Evolutionary conservation across 139 green algal genomes (phyloP).

Genomic region (Mychonastes homosphaera): DNA sequence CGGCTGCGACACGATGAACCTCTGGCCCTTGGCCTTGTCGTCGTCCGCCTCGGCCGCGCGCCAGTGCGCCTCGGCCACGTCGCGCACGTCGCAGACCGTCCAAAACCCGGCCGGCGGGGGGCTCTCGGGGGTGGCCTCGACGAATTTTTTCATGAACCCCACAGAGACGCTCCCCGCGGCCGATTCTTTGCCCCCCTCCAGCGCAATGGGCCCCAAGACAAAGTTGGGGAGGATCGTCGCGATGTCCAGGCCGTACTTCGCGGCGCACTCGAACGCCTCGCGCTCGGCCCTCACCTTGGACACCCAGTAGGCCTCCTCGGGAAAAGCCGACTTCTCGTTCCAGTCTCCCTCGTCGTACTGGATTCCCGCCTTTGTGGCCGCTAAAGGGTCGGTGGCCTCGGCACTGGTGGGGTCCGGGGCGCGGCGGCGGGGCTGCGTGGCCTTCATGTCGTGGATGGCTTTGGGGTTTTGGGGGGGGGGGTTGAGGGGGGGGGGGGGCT

Average conservation of each 20-base stretch:
- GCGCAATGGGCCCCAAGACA: slow-evolving; percentile 48
- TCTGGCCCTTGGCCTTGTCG: slow-evolving; percentile 10
- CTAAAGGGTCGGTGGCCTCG: too few relatives aligned
- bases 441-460: too few relatives aligned
- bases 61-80: slow-evolving; percentile 13
- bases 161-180: slow-evolving; percentile 1
- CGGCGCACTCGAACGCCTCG: slow-evolving; percentile 44
- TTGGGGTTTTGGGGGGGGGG: too few relatives aligned
- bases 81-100: slow-evolving; percentile 13
- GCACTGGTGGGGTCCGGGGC: too few relatives aligned
- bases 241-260: slow-evolving; percentile 43
- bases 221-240: slow-evolving; percentile 63
- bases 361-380: too few relatives aligned
- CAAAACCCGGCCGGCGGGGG: not conserved
- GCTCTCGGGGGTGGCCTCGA: not conserved
- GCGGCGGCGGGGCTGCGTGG: too few relatives aligned
- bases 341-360: slow-evolving; percentile 64
- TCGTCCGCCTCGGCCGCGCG: slow-evolving; percentile 9
- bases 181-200: not conserved
- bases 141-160: slow-evolving; percentile 16
- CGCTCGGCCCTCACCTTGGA: slow-evolving; percentile 63
- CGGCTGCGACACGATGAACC: slow-evolving; percentile 16
- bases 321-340: slow-evolving; percentile 45
- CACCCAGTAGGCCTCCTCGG: slow-evolving; percentile 57
- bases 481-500: too few relatives aligned